Conservation (phyloP, 177 flowering plant genomes). For the Telopea speciosissima region DNA sequence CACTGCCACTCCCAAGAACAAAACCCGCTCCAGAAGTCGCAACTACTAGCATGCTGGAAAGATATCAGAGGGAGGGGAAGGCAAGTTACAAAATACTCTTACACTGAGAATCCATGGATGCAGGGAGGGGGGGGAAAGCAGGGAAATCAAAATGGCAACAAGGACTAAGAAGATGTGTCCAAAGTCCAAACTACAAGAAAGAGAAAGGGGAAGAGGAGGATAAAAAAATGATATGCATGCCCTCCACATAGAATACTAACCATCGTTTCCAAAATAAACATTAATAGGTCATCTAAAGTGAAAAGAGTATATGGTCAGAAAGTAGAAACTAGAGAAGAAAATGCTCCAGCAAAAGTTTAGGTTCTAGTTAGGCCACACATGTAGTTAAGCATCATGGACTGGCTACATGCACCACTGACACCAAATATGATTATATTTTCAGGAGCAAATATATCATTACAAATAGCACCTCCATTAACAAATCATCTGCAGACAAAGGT, state of each 20-base stretch:
- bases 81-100: background rate
- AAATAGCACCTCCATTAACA: too few species aligned
- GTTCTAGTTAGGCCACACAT: background rate
- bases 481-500: too few species aligned
- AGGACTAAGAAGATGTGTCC: background rate
- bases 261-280: background rate
- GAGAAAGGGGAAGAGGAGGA: background rate
- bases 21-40: slow-evolving; percentile 94
- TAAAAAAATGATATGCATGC: background rate
- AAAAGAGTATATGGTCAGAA: background rate
- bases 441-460: background rate
- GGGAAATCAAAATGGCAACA: background rate
- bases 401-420: too few species aligned
- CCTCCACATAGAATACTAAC: background rate
- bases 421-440: background rate
- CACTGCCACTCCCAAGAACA: slow-evolving; percentile 76
- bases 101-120: background rate
- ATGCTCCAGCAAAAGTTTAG: background rate
- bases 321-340: background rate
- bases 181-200: background rate
- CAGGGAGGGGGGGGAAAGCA: background rate
- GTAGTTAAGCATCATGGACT: background rate
- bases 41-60: slow-evolving; percentile 85
- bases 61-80: background rate
- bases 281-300: background rate